Conservation (phyloP, 768 basidiomycete species). For the Clavulina sp. region DNA sequence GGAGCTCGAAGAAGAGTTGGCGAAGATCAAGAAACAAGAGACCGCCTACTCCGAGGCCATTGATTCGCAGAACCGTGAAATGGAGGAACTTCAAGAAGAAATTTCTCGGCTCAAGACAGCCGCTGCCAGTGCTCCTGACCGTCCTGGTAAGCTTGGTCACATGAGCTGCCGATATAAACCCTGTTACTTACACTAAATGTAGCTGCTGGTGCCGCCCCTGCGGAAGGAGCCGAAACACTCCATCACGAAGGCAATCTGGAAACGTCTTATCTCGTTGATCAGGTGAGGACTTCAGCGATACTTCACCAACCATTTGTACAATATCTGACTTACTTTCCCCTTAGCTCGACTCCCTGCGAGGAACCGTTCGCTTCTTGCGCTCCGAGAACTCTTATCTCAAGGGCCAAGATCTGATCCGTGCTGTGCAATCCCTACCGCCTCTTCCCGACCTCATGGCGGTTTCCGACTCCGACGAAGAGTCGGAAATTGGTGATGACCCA, state of each 20-base stretch:
- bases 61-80: constrained; percentile 78
- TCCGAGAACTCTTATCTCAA: constrained; percentile 87
- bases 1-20: constrained; percentile 65
- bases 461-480: constrained; percentile 31
- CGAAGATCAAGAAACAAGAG: constrained; percentile 74
- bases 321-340: neutral
- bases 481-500: neutral
- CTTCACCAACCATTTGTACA: too few species aligned
- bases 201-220: constrained; percentile 32
- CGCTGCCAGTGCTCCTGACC: constrained; percentile 41
- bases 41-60: constrained; percentile 83
- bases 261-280: constrained; percentile 74
- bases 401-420: constrained; percentile 74
- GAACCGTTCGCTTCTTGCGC: constrained; percentile 82
- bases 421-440: constrained; percentile 56
- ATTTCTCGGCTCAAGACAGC: constrained; percentile 63
- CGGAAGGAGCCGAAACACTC: constrained; percentile 37
- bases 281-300: constrained; percentile 30
- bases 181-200: constrained; percentile 6
- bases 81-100: constrained; percentile 76
- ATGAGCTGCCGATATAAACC: neutral
- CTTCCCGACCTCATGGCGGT: constrained; percentile 36
- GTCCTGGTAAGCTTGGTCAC: constrained; percentile 36
- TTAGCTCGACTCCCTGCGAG: constrained; percentile 79
- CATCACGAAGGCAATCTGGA: constrained; percentile 69